Base-by-base conservation (phyloP, 2,329 filamentous ascomycete genomes). In the Chrysosporium keratinophilum region DNA sequence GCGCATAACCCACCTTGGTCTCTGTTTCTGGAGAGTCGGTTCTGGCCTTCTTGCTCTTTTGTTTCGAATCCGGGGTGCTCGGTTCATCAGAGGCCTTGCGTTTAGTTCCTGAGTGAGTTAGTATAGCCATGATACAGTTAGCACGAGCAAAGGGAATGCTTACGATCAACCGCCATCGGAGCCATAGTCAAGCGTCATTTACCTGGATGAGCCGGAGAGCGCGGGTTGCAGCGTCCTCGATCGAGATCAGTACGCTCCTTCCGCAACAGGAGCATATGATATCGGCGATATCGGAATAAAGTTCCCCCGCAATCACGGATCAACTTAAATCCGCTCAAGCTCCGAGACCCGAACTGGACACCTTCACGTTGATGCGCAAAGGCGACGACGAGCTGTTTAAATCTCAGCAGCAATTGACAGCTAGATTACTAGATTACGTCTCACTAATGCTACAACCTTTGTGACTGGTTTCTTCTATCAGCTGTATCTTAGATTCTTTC, bases 71-170 rank as follows among this genome's bases (percentile, higher is more conserved):
- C n/a, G 51, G 39, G 60, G 67, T 70, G 59, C 70, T 67, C 39
- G 66, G 67, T 57, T 76, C 74, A 57, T 76, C 73, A n/a, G 71
- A 73, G 45, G 74, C 74, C 62, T 77, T 77, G 60, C 74, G 71
- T 65, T 77, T 76, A 40, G 60, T 63, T 52, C 61, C 69, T 70
- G 55, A 44, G 23, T 31, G 31, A 19, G 48, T 48, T 19, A 53
- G 40, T 50, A 11, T 23, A 44, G 19, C 45, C 40, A 35, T 14
- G 43, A 50, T 60, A 55, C 54, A 49, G 51, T 20, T 15, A 51
- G 45, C 35, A 39, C n/a, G n/a, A 6, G 37, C 10, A 4, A 12
- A 28, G 19, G 43, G 11, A 14, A 0, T 10, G 63, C 67, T 61
- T 61, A 70, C 70, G 68, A 15, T 71, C 70, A 33, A 62, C 56